Evolutionary conservation across 1,139 yeast genomes (phyloP).

Genomic region (Geotrichum citri-aurantii): DNA sequence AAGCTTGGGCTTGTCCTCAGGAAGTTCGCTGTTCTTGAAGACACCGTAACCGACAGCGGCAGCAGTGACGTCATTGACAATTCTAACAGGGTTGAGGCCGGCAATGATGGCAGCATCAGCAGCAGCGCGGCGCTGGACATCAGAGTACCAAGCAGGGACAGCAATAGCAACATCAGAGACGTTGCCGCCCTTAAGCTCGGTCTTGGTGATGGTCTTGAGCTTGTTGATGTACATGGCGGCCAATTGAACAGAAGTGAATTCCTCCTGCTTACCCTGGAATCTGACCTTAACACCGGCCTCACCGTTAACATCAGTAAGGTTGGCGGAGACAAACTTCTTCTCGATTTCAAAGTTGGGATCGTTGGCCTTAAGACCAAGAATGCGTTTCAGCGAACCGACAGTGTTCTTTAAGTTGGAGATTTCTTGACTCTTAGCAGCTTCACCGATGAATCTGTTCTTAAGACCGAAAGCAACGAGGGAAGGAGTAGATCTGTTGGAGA

Average conservation of each 20-base stretch:
- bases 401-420: slow-evolving; percentile 95
- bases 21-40: slow-evolving; percentile 87
- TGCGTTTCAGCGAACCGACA: slow-evolving; percentile 87
- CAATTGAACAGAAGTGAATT: slow-evolving; percentile 82
- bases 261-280: slow-evolving; percentile 70
- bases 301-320: slow-evolving; percentile 65
- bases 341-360: slow-evolving; percentile 80
- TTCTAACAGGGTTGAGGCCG: slow-evolving; percentile 95
- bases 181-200: slow-evolving; percentile 66
- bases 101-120: slow-evolving; percentile 95
- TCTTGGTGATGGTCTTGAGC: slow-evolving; percentile 70
- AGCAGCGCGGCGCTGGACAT: slow-evolving; percentile 93
- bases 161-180: slow-evolving; percentile 87
- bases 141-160: slow-evolving; percentile 97
- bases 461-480: slow-evolving; percentile 88
- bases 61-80: slow-evolving; percentile 94
- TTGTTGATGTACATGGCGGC: slow-evolving; percentile 93
- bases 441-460: slow-evolving; percentile 90
- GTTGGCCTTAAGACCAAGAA: slow-evolving; percentile 66
- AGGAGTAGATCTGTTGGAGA: slow-evolving; percentile 95
- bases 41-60: slow-evolving; percentile 99
- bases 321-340: slow-evolving; percentile 61
- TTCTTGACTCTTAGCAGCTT: slow-evolving; percentile 92
- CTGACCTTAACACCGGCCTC: slow-evolving; percentile 80
- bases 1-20: slow-evolving; percentile 85